phyloP scores from a whole-genome alignment of 2,329 filamentous ascomycete genomes.

The Rhynchosporium agropyri region DNA sequence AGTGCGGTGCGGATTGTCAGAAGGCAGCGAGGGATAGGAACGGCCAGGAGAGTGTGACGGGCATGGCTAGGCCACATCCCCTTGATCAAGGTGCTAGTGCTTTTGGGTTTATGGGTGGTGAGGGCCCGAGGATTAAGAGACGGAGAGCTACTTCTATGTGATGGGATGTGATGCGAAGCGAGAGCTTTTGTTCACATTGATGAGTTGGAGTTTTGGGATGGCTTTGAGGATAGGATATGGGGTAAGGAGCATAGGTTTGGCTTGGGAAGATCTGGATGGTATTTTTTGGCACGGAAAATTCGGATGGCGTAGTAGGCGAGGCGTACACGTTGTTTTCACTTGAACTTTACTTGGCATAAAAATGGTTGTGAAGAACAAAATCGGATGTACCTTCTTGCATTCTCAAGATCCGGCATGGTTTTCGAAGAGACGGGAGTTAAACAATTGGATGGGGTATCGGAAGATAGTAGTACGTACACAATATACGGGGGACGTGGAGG shows the following conservation, averaged over 20 bases:
- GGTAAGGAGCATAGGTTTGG: not conserved
- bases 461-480: not conserved
- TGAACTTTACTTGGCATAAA: not conserved
- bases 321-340: slow-evolving; percentile 8
- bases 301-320: not conserved
- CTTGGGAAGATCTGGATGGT: not conserved
- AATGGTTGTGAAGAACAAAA: slow-evolving; percentile 4
- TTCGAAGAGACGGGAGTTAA: not conserved
- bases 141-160: slow-evolving; percentile 46
- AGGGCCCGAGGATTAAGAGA: slow-evolving; percentile 46
- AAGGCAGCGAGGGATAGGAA: not conserved
- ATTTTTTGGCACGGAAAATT: not conserved
- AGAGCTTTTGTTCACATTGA: not conserved
- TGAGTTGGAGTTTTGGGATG: not conserved
- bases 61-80: too few relatives aligned
- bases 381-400: not conserved
- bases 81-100: not conserved
- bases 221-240: not conserved
- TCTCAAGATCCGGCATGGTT: not conserved
- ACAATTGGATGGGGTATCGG: not conserved
- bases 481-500: not conserved
- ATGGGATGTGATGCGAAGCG: slow-evolving; percentile 32
- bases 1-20: not conserved
- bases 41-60: not conserved
- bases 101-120: not conserved